Conservation (phyloP, 257 asterid species). For the Handroanthus guayacan region DNA sequence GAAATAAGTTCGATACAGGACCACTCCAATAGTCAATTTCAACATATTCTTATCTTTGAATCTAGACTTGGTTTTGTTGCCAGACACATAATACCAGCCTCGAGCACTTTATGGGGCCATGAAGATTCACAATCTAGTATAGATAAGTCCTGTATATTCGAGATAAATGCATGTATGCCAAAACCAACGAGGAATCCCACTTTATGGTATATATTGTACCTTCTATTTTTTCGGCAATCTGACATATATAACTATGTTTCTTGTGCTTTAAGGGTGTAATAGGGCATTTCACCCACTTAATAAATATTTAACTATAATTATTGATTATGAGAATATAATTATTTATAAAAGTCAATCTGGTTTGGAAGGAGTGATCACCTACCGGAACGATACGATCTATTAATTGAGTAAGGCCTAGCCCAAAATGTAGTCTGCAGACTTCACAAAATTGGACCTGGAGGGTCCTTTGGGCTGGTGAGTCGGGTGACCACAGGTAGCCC, state of each 20-base stretch:
- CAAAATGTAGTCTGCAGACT: neutral
- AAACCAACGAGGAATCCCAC: too few relatives aligned
- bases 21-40: neutral
- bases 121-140: conserved; percentile 6
- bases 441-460: neutral
- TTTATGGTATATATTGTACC: too few relatives aligned
- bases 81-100: neutral
- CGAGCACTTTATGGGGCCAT: conserved; percentile 27
- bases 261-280: too few relatives aligned
- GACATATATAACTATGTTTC: too few relatives aligned
- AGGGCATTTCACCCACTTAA: too few relatives aligned
- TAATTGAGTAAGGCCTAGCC: neutral
- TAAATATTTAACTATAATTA: too few relatives aligned
- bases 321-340: too few relatives aligned
- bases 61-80: neutral
- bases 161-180: neutral
- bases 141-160: too few relatives aligned
- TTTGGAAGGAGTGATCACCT: neutral
- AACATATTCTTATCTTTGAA: neutral
- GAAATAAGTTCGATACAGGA: neutral
- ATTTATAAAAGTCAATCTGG: too few relatives aligned
- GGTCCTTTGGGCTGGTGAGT: neutral
- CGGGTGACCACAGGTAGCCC: neutral
- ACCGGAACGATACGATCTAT: neutral
- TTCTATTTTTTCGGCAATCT: too few relatives aligned